Evolutionary conservation across 371 early-diverging fungal species (phyloP).

Genomic region (Mucor velutinosus): DNA sequence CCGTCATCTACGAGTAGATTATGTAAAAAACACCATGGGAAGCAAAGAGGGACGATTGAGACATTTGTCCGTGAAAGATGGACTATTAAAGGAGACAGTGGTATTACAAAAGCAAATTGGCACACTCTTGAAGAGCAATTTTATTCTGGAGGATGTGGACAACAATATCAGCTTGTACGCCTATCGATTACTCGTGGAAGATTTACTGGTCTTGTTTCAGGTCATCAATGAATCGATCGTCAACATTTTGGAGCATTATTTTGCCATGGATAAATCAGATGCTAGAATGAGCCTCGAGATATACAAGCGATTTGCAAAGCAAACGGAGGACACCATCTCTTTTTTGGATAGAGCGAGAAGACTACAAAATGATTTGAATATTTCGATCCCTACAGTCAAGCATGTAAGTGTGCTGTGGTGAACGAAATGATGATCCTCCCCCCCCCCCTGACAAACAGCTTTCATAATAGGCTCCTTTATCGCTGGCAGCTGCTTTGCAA

Average conservation of each 20-base stretch:
- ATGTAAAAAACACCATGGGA: slow-evolving; percentile 46
- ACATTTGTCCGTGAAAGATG: slow-evolving; percentile 63
- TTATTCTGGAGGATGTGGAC: slow-evolving; percentile 77
- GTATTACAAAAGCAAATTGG: slow-evolving; percentile 82
- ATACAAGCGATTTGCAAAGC: slow-evolving; percentile 87
- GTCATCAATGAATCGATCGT: slow-evolving; percentile 92
- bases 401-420: slow-evolving; percentile 67
- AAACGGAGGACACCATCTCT: slow-evolving; percentile 77
- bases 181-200: slow-evolving; percentile 82
- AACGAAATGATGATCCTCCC: too few relatives aligned
- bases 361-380: slow-evolving; percentile 68
- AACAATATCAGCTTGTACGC: slow-evolving; percentile 88
- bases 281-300: slow-evolving; percentile 82
- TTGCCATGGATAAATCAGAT: slow-evolving; percentile 84
- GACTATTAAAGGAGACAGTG: slow-evolving; percentile 75
- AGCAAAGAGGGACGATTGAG: slow-evolving; percentile 57
- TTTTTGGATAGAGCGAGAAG: slow-evolving; percentile 81
- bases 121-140: slow-evolving; percentile 74
- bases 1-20: slow-evolving; percentile 77
- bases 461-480: slow-evolving; percentile 25
- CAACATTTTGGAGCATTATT: slow-evolving; percentile 82
- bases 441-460: not conserved
- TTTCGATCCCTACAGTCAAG: slow-evolving; percentile 81
- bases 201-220: slow-evolving; percentile 85
- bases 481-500: slow-evolving; percentile 83